Conservation (phyloP, 805 yeast genomes). For the Saturnispora serradocipensis region DNA sequence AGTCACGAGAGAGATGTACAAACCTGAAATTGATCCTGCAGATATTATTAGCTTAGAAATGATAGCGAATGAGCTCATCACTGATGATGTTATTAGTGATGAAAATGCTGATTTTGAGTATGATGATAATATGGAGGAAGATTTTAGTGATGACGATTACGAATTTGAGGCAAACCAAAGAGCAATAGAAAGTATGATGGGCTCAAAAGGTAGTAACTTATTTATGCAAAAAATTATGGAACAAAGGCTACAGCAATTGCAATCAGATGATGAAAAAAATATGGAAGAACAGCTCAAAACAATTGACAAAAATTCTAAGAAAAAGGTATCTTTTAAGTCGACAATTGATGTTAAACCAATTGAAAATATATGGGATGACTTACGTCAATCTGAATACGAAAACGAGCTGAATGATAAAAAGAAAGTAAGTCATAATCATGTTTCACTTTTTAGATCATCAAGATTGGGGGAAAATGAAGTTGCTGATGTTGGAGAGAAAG, state of each 20-base stretch:
- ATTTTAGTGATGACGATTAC: conserved; percentile 11
- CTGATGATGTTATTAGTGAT: conserved; percentile 16
- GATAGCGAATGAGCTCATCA: conserved; percentile 38
- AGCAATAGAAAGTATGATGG: conserved; percentile 14
- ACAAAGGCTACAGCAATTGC: conserved; percentile 18
- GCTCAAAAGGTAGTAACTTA: conserved; percentile 26
- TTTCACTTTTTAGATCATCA: conserved; percentile 16
- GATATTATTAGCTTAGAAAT: conserved; percentile 46
- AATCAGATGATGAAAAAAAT: background rate
- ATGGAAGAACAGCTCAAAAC: background rate
- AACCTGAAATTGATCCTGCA: conserved; percentile 31
- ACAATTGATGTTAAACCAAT: conserved; percentile 49
- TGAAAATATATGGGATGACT: conserved; percentile 44
- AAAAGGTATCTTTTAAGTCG: conserved; percentile 46
- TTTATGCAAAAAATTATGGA: conserved; percentile 34
- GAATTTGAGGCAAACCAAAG: conserved; percentile 11
- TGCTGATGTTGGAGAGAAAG: background rate
- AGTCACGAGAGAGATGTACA: conserved; percentile 5
- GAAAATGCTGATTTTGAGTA: conserved; percentile 21
- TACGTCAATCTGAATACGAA: conserved; percentile 26
- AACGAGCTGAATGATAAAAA: conserved; percentile 7
- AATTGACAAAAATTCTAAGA: conserved; percentile 21
- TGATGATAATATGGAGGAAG: conserved; percentile 9
- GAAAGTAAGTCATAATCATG: conserved; percentile 2
- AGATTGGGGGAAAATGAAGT: background rate